Evolutionary conservation across 176 grass and related monocot genomes (phyloP), one percentile per base, ranked within the genome.

Genomic region (Tuctoria greenei): DNA sequence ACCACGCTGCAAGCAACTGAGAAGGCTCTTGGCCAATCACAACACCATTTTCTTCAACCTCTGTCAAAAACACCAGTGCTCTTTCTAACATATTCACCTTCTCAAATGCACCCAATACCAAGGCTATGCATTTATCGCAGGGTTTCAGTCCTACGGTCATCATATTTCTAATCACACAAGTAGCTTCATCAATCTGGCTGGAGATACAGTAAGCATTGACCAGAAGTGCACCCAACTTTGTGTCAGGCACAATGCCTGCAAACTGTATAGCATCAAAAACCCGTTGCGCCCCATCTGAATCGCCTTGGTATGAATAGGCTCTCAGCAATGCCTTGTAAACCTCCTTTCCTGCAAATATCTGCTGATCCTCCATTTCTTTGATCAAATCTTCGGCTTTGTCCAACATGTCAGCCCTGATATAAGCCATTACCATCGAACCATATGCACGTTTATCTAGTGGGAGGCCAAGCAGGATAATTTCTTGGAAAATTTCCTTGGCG

Each of bases 361-460:
- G 82, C 71, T 74, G 74, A 45, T 79, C 80, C 63, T 90, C 91
- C 54, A 85, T 84, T 86, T 83, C 46, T 67, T 84, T 99, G 36
- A 95, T 61, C 23, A 92, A 61, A n/a, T 24, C 57, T 77, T 95
- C 89, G 43, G 91, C 91, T 70, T 77, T 56, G 10, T 82, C 68
- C 56, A 95, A n/a, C 82, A 92, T 90, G 67, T 80, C 78, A 67
- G 85, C 85, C 64, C 95, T 89, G 64, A 95, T 82, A 61, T 95
- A 99, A 23, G 95, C 88, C 95, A 95, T 95, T 45, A 90, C 35
- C 95, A 99, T 99, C 3, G 95, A 89, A 16, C 95, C 88, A 8
- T 92, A 95, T 16, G 81, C 85, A 6, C 87, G 70, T 56, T 95
- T 99, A 68, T 98, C 91, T 5, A 92, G 55, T 3, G 80, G 82